These are phyloP conservation scores for Theobroma grandiflorum DNA, from an alignment of 441 rosid genomes.

Conservation along the genomic window DNA sequence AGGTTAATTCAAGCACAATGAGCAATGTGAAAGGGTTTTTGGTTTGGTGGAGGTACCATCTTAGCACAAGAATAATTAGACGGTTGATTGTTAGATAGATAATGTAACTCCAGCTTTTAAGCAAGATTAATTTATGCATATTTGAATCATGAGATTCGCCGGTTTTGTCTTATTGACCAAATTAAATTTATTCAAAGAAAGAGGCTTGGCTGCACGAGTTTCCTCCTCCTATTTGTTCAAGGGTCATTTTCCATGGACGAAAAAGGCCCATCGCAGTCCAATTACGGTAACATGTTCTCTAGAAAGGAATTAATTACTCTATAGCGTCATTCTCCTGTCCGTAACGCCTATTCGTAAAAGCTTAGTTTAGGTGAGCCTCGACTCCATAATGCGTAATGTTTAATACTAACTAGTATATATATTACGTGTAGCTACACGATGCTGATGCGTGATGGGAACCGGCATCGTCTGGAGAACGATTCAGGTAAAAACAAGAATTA, in stretches of 20 bases:
- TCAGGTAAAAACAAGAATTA: background rate
- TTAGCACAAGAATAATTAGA: background rate
- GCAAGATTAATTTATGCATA: background rate
- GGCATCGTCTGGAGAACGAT: background rate
- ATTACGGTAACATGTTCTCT: conserved; percentile 5
- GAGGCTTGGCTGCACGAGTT: conserved; percentile 3
- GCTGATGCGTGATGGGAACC: no score
- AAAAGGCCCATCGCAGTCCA: background rate
- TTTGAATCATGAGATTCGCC: background rate
- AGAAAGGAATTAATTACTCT: background rate
- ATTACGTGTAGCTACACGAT: no score
- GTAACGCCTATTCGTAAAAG: background rate
- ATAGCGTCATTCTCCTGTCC: background rate
- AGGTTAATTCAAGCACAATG: background rate
- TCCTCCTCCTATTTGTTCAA: conserved; percentile 14
- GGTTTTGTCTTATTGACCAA: background rate
- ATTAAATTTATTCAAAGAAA: background rate
- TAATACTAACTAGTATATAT: no score
- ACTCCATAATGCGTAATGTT: no score
- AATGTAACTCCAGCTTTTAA: background rate
- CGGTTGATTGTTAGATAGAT: background rate
- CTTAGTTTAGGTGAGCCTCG: background rate
- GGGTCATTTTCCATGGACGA: conserved; percentile 11
- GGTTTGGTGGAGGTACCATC: background rate
- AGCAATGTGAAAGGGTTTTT: conserved; percentile 6